A percentile compares a stretch with the other conserved stretches of the same genome.
These are phyloP conservation scores for Hypholoma sublateritium DNA, from an alignment of 768 basidiomycete genomes.

Conservation along the genomic window DNA sequence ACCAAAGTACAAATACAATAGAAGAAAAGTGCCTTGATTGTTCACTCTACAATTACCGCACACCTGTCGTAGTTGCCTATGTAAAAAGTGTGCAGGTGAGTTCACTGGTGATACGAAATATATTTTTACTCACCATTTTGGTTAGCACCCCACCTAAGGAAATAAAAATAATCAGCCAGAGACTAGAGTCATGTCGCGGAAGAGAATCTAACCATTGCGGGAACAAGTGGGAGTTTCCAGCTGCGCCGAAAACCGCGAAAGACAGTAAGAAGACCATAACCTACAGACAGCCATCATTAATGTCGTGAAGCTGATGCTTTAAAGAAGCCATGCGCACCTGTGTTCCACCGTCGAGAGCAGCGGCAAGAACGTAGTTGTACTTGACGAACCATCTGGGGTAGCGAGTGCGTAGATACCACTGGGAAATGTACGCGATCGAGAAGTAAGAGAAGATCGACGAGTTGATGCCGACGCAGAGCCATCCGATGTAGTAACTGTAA, in stretches of 20 bases:
- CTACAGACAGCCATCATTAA: conserved; percentile 27
- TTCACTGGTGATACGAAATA: neutral
- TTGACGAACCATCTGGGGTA: conserved; percentile 48
- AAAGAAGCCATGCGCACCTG: conserved; percentile 18
- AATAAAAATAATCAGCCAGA: neutral
- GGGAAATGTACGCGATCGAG: conserved; percentile 42
- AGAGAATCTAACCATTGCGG: conserved; percentile 38
- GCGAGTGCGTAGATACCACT: conserved; percentile 45
- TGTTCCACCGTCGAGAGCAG: conserved; percentile 36
- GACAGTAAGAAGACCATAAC: conserved; percentile 58
- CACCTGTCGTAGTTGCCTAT: conserved; percentile 39
- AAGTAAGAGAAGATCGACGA: conserved; percentile 42
- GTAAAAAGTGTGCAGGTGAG: neutral
- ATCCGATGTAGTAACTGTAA: conserved; percentile 45
- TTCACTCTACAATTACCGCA: conserved; percentile 2
- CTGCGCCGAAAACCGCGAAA: conserved; percentile 51
- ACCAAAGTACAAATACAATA: neutral
- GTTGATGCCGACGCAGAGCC: conserved; percentile 51
- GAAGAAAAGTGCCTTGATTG: neutral
- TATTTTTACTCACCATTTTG: conserved; percentile 34
- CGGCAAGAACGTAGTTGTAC: conserved; percentile 42
- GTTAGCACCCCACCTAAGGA: conserved; percentile 51
- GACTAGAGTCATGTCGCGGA: conserved; percentile 2
- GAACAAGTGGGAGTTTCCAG: conserved; percentile 47
- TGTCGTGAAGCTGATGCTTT: neutral